Conservation (phyloP, 257 asterid genomes). For the Petunia axillaris region DNA sequence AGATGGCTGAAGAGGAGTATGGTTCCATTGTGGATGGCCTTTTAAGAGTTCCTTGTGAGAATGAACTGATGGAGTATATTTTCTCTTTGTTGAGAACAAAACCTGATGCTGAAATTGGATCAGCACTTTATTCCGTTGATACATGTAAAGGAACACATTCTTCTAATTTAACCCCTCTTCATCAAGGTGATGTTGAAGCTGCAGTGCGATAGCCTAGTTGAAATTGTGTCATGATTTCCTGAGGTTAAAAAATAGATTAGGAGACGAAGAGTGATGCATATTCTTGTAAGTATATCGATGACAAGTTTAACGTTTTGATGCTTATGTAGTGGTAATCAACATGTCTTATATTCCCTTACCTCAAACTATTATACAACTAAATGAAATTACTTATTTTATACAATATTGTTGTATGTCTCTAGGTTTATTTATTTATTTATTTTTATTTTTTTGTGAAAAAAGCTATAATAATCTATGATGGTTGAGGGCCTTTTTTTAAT, state of each 20-base stretch:
- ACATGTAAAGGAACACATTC: conserved; percentile 27
- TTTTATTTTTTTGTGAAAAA: no score
- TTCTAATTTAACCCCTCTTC: not conserved
- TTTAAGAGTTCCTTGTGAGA: conserved; percentile 51
- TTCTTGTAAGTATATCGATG: no score
- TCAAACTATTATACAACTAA: no score
- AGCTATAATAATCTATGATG: no score
- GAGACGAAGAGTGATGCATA: not conserved
- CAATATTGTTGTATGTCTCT: no score
- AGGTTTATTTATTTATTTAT: no score
- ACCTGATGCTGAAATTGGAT: conserved; percentile 32
- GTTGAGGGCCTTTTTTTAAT: no score
- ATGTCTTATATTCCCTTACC: no score
- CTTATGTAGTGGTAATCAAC: no score
- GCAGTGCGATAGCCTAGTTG: conserved; percentile 25
- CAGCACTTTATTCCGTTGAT: conserved; percentile 24
- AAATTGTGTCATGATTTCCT: not conserved
- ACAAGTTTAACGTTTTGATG: no score
- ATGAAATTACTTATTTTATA: no score
- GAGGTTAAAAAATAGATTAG: not conserved
- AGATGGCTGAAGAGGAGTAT: conserved; percentile 67
- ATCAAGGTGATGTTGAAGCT: no score
- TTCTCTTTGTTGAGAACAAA: conserved; percentile 34
- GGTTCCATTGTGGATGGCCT: conserved; percentile 48
- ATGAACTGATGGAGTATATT: conserved; percentile 43